Conservation (phyloP, 306 rosid species). For the Chamaecrista fasciculata region DNA sequence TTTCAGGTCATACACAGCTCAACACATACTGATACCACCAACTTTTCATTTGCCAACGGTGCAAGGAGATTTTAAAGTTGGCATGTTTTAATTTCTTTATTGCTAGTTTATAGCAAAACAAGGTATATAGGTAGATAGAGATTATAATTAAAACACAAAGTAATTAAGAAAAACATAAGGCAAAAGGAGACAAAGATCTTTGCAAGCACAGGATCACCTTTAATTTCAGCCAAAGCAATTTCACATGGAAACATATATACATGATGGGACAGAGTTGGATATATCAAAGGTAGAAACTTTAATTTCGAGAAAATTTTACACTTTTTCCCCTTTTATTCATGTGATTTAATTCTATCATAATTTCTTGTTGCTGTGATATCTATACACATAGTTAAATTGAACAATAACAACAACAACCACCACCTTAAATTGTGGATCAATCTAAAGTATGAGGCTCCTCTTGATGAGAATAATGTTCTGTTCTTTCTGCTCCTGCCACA, state of each 20-base stretch:
- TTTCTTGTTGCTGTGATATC: constrained; percentile 18
- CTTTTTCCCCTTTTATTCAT: too few relatives aligned
- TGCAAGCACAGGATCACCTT: constrained; percentile 8
- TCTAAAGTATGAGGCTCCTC: constrained; percentile 12
- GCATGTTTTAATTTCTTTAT: background rate
- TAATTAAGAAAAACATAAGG: too few relatives aligned
- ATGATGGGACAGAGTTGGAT: background rate
- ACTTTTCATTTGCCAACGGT: background rate
- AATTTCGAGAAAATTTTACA: background rate
- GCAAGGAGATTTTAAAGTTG: background rate
- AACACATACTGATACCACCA: background rate
- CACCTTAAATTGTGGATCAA: constrained; percentile 2
- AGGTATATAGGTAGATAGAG: background rate
- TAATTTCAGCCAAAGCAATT: constrained; percentile 13
- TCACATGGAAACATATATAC: background rate
- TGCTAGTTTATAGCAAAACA: background rate
- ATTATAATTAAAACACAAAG: too few relatives aligned
- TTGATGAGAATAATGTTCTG: constrained; percentile 36
- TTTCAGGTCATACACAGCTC: too few relatives aligned
- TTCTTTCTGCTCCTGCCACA: constrained; percentile 44
- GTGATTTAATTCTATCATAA: constrained; percentile 14
- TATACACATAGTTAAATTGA: constrained; percentile 11
- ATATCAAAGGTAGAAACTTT: background rate
- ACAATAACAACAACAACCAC: background rate
- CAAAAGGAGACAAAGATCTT: too few relatives aligned